phyloP scores from a whole-genome alignment of 805 yeast genomes.

The Tetrapisispora namnaoensis region DNA sequence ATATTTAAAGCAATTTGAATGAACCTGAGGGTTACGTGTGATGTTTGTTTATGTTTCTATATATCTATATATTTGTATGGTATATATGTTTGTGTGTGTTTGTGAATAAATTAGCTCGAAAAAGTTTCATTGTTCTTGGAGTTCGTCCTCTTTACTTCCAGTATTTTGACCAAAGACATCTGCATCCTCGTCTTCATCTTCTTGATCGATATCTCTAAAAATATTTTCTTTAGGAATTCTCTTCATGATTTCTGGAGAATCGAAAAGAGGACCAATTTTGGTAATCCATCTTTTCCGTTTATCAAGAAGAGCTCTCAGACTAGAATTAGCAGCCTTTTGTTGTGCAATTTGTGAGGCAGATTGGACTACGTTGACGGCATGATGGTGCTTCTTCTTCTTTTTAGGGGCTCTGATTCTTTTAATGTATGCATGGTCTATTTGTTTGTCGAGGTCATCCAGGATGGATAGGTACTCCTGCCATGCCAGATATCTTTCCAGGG shows the following conservation, averaged over 20 bases:
- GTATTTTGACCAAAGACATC: slow-evolving; percentile 25
- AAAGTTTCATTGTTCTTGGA: slow-evolving; percentile 5
- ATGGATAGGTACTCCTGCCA: slow-evolving; percentile 91
- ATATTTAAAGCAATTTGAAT: no score
- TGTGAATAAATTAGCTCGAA: not conserved
- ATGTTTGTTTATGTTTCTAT: no score
- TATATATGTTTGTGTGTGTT: not conserved
- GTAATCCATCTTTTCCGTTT: slow-evolving; percentile 83
- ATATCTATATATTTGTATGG: not conserved
- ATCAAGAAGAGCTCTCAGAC: slow-evolving; percentile 69
- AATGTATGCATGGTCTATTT: slow-evolving; percentile 87
- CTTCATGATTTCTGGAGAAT: slow-evolving; percentile 57
- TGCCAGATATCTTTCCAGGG: slow-evolving; percentile 80
- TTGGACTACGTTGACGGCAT: slow-evolving; percentile 15
- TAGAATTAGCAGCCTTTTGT: slow-evolving; percentile 67
- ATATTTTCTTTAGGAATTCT: slow-evolving; percentile 59
- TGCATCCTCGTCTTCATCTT: slow-evolving; percentile 33
- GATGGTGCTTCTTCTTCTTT: slow-evolving; percentile 32
- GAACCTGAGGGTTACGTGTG: not conserved
- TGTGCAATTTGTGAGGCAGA: slow-evolving; percentile 35
- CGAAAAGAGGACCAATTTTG: slow-evolving; percentile 81
- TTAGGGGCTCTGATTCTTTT: slow-evolving; percentile 70
- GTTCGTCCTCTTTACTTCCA: slow-evolving; percentile 24
- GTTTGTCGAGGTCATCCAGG: slow-evolving; percentile 89
- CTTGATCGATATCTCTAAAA: slow-evolving; percentile 35